Base-by-base conservation (phyloP, 2,329 filamentous ascomycete species). In the Paramyrothecium roridum region DNA sequence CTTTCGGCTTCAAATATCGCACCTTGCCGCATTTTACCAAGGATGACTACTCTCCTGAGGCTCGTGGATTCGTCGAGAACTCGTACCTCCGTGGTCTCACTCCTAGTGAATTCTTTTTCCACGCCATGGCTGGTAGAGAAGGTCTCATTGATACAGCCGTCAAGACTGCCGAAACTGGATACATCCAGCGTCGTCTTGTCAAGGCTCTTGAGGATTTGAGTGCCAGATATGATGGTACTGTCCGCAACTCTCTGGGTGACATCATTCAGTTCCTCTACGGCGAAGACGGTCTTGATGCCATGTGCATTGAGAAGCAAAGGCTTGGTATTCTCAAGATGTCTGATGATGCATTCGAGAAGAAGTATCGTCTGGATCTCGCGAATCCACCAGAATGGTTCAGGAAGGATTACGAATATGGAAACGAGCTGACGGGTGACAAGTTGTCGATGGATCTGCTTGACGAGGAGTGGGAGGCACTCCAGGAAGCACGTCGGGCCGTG, bases 41-140 rank as follows among this genome's bases (percentile, higher is more conserved):
- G 79, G 96, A 99, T 66, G 96, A 99, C 72, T 99, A 98, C 73
- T 98, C 93, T 20, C 92, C 95, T 12, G 93, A 97, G 71, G 93
- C 95, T 48, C 88, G 95, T 77, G 95, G 95, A 46, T 99, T 99
- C 68, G 95, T 99, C 20, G 95, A 99, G 74, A 99, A 99, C 76
- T 99, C 95, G 0, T 99, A 99, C 66, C 84, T 99, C 13, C 90
- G 95, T 79, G 95, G 95, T 54, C 78, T 99, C 56, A 99, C 96
- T 0, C 95, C 95, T 0, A 88, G 90, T 1, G 95, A 99, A 65
- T 99, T 99, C 77, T 99, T 97, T 80, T 99, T 99, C 83, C 95
- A 99, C 83, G 95, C 95, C 69, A 99, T 99, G 95, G 95, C 95
- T 81, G 95, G 95, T 91, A 87, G 95, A 80, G 95, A 99, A 77